These are phyloP conservation scores for carrot (Daucus carota) DNA, from an alignment of 129 eudicot genomes.

Conservation along the genomic window DNA sequence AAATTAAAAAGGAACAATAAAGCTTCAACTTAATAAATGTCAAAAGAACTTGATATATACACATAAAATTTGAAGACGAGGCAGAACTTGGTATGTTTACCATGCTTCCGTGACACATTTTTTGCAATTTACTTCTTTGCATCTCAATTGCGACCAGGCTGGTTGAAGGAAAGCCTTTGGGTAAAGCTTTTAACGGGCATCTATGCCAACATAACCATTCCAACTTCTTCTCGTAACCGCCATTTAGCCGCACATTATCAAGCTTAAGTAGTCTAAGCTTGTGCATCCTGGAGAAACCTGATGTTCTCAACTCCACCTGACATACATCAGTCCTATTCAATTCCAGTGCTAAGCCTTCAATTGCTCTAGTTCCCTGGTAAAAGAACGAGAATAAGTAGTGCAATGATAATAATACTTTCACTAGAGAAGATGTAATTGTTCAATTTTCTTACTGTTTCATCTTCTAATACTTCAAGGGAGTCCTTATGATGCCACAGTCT, in stretches of 20 bases:
- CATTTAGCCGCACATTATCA: conserved; percentile 14
- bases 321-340: conserved; percentile 7
- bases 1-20: neutral
- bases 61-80: neutral
- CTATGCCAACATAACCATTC: conserved; percentile 39
- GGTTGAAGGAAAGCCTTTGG: neutral
- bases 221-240: conserved; percentile 14
- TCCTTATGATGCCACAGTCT: conserved; percentile 23
- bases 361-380: conserved; percentile 19
- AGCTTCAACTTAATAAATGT: too few relatives aligned
- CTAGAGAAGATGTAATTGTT: neutral
- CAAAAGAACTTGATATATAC: too few relatives aligned
- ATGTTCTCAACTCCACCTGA: neutral
- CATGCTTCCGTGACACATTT: neutral
- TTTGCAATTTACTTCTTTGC: neutral
- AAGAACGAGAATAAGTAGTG: neutral
- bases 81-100: neutral
- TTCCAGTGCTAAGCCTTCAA: conserved; percentile 26
- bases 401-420: neutral
- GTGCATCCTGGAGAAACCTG: conserved; percentile 20
- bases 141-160: conserved; percentile 3
- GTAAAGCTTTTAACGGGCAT: conserved; percentile 16
- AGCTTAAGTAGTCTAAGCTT: conserved; percentile 21
- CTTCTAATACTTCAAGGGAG: conserved; percentile 24
- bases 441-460: conserved; percentile 12